These are phyloP conservation scores for Pythium dissotocum DNA, from an alignment of 352 stramenopile species.

Conservation along the genomic window DNA sequence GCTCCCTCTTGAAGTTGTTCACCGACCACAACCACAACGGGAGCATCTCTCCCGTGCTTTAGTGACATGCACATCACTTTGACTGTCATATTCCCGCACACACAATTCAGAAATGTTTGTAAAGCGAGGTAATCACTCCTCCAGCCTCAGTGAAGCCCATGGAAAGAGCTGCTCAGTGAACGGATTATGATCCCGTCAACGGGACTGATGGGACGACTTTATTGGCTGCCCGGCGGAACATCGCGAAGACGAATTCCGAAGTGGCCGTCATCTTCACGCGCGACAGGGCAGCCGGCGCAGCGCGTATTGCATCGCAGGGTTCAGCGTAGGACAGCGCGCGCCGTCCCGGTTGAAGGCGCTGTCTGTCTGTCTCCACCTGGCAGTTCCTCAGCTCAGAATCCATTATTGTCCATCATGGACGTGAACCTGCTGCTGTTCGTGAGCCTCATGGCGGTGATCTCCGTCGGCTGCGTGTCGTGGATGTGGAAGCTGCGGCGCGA, in stretches of 20 bases:
- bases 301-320: neutral
- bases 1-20: slow-evolving; percentile 1
- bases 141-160: neutral
- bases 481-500: slow-evolving; percentile 34
- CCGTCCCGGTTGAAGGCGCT: neutral
- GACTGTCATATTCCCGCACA: no score
- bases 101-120: slow-evolving; percentile 2
- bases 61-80: neutral
- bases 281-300: neutral
- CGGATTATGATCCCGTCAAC: neutral
- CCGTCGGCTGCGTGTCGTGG: slow-evolving; percentile 32
- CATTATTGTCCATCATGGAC: slow-evolving; percentile 16
- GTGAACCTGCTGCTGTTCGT: slow-evolving; percentile 39
- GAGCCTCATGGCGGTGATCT: slow-evolving; percentile 36
- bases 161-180: neutral
- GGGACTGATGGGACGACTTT: neutral
- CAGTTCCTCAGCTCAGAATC: neutral
- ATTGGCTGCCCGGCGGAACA: neutral
- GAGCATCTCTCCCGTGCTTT: neutral
- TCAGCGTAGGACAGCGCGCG: neutral
- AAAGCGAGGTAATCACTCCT: neutral
- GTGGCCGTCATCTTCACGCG: neutral
- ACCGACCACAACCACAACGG: neutral
- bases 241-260: neutral
- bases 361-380: neutral